Base-by-base conservation (phyloP, 106 monocot genomes). In the Gastrodia elata region DNA sequence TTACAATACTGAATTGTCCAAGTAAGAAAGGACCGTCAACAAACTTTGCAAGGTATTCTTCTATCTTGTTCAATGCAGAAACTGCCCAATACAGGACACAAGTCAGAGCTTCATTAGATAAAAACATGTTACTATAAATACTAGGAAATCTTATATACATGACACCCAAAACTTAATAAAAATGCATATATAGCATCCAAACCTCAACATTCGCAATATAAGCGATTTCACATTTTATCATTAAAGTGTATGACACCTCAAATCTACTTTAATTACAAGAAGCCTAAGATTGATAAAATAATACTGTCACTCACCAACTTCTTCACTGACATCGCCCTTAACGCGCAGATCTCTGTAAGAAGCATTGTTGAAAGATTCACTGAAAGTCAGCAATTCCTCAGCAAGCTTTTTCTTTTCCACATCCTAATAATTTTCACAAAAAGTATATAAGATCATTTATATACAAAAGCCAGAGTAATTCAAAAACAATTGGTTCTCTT, bases 11-110 rank as follows among this genome's bases (percentile, higher is more conserved):
- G 56, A 95, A 95, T 26, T 91, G 78, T 14, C 91, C 91, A 43
- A 91, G 82, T 76, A 95, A 91, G 71, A 95, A 95, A 16, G 89
- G 91, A 2, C 94, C 94, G 77, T 95, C 90, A 74, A 81, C 78
- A 79, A 85, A 91, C 56, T 89, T 89, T 10, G 78, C 76, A 40
- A 95, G 82, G 18, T 77, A 77, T 35, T 80, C 78, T 73, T 95
- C 94, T 65, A 95, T 25, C 57, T 89, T 89, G 68, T 95, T 85
- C 55, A 80, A 82, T 72, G 80, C 82, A 84, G 73, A 68, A 78
- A 56, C 94, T 95, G 72, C 14, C 3, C 1, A 40, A 70, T 5
- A 30, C 20, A 18, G 16, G 3, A 73, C 16, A 4, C 11, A 8
- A 57, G 20, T 27, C 26, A 38, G 15, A 20, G 11, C 32, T 35